A percentile compares a stretch with the other conserved stretches of the same genome.
Evolutionary conservation across 371 early-diverging fungal genomes (phyloP).

Genomic region (Amoeboaphelidium protococcarum): DNA sequence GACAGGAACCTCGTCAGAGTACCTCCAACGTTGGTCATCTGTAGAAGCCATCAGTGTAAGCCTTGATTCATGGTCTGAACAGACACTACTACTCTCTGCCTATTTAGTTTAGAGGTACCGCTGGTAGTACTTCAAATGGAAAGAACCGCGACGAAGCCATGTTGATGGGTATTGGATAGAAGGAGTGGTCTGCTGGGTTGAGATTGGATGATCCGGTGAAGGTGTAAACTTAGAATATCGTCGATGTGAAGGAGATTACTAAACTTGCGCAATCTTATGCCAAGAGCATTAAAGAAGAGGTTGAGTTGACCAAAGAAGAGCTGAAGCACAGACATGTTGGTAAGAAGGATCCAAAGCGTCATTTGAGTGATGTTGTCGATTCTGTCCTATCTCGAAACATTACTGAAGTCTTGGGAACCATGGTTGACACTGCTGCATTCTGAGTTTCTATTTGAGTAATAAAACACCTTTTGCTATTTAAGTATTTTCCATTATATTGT

Average conservation of each 20-base stretch:
- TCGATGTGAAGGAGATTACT: slow-evolving; percentile 67
- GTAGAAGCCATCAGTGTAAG: slow-evolving; percentile 94
- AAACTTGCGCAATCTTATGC: slow-evolving; percentile 67
- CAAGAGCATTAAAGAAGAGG: slow-evolving; percentile 85
- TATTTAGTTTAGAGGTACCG: slow-evolving; percentile 96
- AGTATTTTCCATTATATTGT: too few species aligned
- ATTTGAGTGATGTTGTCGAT: slow-evolving; percentile 71
- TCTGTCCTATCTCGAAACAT: slow-evolving; percentile 75
- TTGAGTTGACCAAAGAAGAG: slow-evolving; percentile 72
- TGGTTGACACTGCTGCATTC: slow-evolving; percentile 44
- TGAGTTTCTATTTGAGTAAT: too few species aligned
- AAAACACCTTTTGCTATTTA: too few species aligned
- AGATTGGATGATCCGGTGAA: slow-evolving; percentile 52
- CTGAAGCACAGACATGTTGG: slow-evolving; percentile 89
- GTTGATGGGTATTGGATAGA: slow-evolving; percentile 94
- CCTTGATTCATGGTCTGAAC: slow-evolving; percentile 96
- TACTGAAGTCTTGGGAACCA: slow-evolving; percentile 64
- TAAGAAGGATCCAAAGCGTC: slow-evolving; percentile 93
- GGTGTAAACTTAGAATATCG: slow-evolving; percentile 51
- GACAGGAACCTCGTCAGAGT: slow-evolving; percentile 94
- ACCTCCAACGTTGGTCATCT: slow-evolving; percentile 98
- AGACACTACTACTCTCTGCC: slow-evolving; percentile 98
- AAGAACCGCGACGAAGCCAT: slow-evolving; percentile 96
- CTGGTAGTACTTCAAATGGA: too few species aligned
- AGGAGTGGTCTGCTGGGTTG: slow-evolving; percentile 96